Base-by-base conservation (phyloP, 2,329 filamentous ascomycete genomes). In the Xylaria sp. region DNA sequence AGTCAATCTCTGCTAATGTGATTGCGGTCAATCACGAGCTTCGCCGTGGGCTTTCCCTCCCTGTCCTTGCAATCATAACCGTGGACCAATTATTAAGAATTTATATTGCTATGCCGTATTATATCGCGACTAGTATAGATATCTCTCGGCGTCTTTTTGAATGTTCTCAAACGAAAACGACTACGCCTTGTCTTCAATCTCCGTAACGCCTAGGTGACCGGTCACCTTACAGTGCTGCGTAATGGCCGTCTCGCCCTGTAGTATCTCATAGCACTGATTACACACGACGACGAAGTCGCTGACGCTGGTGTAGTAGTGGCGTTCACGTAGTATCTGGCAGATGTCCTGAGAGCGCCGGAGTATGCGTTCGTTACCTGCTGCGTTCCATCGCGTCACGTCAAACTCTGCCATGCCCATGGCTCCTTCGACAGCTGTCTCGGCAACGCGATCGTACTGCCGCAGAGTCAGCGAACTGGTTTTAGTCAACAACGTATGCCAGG, bases 271-370 rank as follows among this genome's bases (percentile, higher is more conserved):
- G 76, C 92, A 95, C 9, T 84, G 79, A 15, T 94, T 93, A 79
- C 95, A 98, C 76, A 86, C 89, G 68, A 98, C 87, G 46, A 88
- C 85, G 77, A 98, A 94, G 0, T 90, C 90, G 25, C 92, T 88
- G 0, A 94, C 97, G 78, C 98, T 94, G 0, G 94, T 98, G 76
- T 89, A 98, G 78, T 98, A 98, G 78, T 97, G 89, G 68, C 86
- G 89, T 62, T 90, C 86, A 70, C 84, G 82, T 48, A 98, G 83
- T 70, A 91, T 87, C 71, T 81, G 80, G 59, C 92, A 92, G 39
- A 94, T 81, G 64, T 88, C 84, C 70, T 87, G 79, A 0, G 94
- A 90, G 68, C 87, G 90, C 18, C 87, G 86, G 63, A 98, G 89
- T 0, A 97, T 88, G 74, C 91, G 91, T n/a, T 86, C 83, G 72